phyloP scores from a whole-genome alignment of 208 protist genomes.

The Crithidia sp. region DNA sequence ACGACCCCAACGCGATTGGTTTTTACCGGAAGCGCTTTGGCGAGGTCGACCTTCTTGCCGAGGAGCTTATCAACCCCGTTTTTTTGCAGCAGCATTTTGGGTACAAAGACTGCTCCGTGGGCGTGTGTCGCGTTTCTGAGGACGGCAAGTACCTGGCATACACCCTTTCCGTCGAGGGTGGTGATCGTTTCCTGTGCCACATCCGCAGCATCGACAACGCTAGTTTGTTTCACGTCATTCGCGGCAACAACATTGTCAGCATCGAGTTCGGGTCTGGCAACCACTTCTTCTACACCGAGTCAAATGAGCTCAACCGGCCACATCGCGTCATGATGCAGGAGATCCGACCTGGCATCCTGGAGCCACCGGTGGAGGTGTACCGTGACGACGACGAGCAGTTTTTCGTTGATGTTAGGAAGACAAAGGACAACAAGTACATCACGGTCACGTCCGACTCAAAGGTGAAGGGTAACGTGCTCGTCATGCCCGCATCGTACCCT shows the following conservation, averaged over 20 bases:
- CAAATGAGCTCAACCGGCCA: slow-evolving; percentile 89
- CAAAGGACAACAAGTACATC: slow-evolving; percentile 86
- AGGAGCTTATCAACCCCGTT: slow-evolving; percentile 91
- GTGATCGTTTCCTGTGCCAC: slow-evolving; percentile 92
- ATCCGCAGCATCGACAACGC: slow-evolving; percentile 90
- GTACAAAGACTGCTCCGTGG: slow-evolving; percentile 86
- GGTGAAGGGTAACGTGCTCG: slow-evolving; percentile 66
- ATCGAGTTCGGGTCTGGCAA: slow-evolving; percentile 90
- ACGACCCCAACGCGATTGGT: slow-evolving; percentile 75
- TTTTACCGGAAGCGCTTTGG: slow-evolving; percentile 91
- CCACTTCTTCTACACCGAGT: slow-evolving; percentile 91
- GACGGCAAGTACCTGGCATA: slow-evolving; percentile 90
- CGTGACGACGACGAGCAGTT: slow-evolving; percentile 89
- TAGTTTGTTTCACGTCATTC: slow-evolving; percentile 90
- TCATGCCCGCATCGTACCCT: slow-evolving; percentile 86
- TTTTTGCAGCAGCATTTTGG: slow-evolving; percentile 89
- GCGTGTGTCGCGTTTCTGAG: slow-evolving; percentile 89
- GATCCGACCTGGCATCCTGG: slow-evolving; percentile 86
- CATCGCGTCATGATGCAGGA: slow-evolving; percentile 89
- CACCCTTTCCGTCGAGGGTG: slow-evolving; percentile 89
- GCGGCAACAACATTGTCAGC: slow-evolving; percentile 90
- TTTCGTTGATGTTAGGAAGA: slow-evolving; percentile 91
- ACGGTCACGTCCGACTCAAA: slow-evolving; percentile 93
- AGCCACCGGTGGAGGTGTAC: slow-evolving; percentile 84
- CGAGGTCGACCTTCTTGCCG: slow-evolving; percentile 83